Conservation (phyloP, 306 rosid genomes). For the Casuarina cunninghamiana region DNA sequence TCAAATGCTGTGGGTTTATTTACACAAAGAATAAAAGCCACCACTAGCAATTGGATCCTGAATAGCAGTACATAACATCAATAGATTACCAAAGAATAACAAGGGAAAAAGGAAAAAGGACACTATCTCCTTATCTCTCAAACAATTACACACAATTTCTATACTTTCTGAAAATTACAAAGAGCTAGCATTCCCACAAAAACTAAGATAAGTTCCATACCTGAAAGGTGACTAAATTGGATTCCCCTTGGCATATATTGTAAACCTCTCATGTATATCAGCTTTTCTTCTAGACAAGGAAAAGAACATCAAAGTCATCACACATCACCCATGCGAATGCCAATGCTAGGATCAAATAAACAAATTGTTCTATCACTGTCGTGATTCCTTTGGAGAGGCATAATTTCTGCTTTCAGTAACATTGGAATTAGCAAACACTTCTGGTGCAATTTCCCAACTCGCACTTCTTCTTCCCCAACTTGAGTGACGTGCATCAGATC, state of each 20-base stretch:
- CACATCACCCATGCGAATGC: conserved; percentile 24
- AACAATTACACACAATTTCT: conserved; percentile 57
- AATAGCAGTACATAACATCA: conserved; percentile 18
- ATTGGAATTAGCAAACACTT: conserved; percentile 56
- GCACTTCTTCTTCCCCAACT: conserved; percentile 84
- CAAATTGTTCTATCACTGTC: conserved; percentile 39
- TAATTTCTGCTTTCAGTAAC: conserved; percentile 74
- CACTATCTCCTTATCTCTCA: conserved; percentile 44
- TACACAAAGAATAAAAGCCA: conserved; percentile 61
- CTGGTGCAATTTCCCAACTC: conserved; percentile 81
- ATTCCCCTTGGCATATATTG: conserved; percentile 35
- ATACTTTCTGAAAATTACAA: conserved; percentile 32
- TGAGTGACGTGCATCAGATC: conserved; percentile 64
- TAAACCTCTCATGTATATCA: conserved; percentile 27
- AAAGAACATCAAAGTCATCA: conserved; percentile 35
- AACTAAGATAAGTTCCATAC: conserved; percentile 24
- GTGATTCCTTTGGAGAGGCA: conserved; percentile 50
- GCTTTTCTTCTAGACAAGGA: conserved; percentile 20
- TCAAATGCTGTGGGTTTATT: conserved; percentile 17
- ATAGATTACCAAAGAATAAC: conserved; percentile 10
- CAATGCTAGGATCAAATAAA: conserved; percentile 31
- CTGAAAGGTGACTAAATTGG: conserved; percentile 30
- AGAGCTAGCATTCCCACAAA: conserved; percentile 40
- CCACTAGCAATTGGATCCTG: conserved; percentile 32
- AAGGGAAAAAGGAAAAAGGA: conserved; percentile 25